Evolutionary conservation across 768 basidiomycete species (phyloP), one percentile per base, ranked within the genome.

Genomic region (Podaxis sp.): DNA sequence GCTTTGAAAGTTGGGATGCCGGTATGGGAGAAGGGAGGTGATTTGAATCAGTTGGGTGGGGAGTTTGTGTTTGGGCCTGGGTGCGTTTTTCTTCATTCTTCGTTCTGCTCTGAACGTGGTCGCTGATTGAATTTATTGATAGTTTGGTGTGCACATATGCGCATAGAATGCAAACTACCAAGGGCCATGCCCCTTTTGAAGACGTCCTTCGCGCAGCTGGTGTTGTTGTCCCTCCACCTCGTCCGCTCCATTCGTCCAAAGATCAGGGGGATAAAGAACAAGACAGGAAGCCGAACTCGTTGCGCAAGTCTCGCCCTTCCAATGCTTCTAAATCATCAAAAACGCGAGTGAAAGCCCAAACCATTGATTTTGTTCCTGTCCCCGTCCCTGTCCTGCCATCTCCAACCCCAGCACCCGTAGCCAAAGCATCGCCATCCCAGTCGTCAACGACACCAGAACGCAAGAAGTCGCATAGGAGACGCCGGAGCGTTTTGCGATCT

Each of bases 121-220:
- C 8, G n/a, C 44, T 52, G 24, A 30, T 52, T 36, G 61, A 42
- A 42, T 19, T 42, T 46, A 11, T n/a, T 42, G 42, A 61, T 65
- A 89, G 92, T 7, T 72, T 90, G 66, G 81, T 78, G 9, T 91
- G 88, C 67, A 75, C 82, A 6, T 96, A 84, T 70, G 89, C 92
- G 0, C 93, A 95, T 75, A 87, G 94, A 5, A 97, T 97, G 95
- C 87, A 83, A 52, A 86, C 77, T 13, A 80, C 91, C 1, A 83
- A 87, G 49, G 85, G 84, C 3, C 95, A 97, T 67, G 86, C 87
- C 0, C 86, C 91, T 1, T 88, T 96, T 57, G 72, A 78, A 55
- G 84, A 84, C 36, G 85, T 94, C 17, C 82, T 95, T 42, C 76
- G 80, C 39, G 84, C 84, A 3, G 89, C 92, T 15, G 77, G 77